Percentiles rank a stretch among this genome's conserved stretches.
These are phyloP conservation scores for Diospyros kaki DNA, from an alignment of 148 eudicot genomes.

Conservation along the genomic window DNA sequence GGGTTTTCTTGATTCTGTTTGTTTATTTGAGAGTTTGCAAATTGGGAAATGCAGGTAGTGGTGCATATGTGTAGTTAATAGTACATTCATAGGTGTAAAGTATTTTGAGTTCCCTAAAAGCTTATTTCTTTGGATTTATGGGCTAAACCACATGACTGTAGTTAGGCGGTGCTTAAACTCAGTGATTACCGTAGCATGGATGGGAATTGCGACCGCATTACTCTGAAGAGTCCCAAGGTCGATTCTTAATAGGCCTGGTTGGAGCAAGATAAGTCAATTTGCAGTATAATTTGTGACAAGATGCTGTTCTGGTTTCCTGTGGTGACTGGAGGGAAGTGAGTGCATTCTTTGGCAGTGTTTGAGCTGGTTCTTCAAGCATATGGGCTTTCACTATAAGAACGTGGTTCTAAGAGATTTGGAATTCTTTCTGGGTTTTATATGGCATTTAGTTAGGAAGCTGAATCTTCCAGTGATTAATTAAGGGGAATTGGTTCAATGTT, in stretches of 20 bases:
- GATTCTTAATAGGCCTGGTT: background rate
- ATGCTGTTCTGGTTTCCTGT: background rate
- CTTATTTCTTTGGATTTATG: background rate
- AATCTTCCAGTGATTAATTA: background rate
- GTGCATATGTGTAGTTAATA: background rate
- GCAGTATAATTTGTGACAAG: no score
- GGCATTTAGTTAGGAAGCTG: background rate
- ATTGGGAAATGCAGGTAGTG: background rate
- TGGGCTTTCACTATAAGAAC: no score
- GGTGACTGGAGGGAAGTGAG: background rate
- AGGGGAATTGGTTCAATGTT: background rate
- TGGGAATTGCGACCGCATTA: background rate
- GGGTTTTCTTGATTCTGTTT: background rate
- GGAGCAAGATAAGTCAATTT: background rate
- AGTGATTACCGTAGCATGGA: background rate
- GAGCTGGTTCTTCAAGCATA: constrained; percentile 1
- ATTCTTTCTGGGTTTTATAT: background rate
- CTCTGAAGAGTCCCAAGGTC: background rate
- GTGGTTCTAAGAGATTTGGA: background rate
- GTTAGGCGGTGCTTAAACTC: background rate
- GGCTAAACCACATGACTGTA: background rate
- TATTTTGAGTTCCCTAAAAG: background rate
- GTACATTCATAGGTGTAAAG: background rate
- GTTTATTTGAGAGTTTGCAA: background rate
- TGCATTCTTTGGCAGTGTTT: background rate